Conservation (phyloP, 177 flowering plant genomes). For the Vitis hybrid region DNA sequence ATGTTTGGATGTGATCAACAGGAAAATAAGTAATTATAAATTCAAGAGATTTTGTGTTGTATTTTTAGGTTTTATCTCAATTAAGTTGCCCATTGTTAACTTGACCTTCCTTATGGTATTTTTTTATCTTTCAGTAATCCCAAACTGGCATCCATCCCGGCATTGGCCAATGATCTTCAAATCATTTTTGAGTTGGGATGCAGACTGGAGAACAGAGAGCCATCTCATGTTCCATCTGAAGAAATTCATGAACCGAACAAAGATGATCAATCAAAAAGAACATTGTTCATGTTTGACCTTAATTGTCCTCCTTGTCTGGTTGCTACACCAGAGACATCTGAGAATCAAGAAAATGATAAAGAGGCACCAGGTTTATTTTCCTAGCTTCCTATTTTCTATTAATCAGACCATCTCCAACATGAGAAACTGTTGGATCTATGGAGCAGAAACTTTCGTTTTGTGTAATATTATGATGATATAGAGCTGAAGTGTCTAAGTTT, state of each 20-base stretch:
- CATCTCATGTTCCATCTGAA: conserved; percentile 4
- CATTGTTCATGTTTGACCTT: conserved; percentile 22
- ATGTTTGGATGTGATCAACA: too few species aligned
- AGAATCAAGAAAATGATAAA: conserved; percentile 20
- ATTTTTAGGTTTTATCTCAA: too few species aligned
- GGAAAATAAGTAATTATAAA: too few species aligned
- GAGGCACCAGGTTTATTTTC: conserved; percentile 33
- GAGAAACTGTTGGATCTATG: not conserved
- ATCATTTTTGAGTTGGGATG: conserved; percentile 20
- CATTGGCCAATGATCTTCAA: conserved; percentile 30
- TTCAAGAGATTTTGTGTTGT: too few species aligned
- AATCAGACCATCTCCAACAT: not conserved
- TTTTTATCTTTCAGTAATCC: conserved; percentile 28
- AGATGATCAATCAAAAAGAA: conserved; percentile 14
- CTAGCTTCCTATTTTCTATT: not conserved
- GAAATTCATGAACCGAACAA: conserved; percentile 8
- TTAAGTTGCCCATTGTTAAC: not conserved
- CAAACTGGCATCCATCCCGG: conserved; percentile 34
- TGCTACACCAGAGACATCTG: conserved; percentile 12
- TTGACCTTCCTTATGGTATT: not conserved
- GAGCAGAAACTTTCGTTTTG: not conserved
- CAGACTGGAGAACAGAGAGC: conserved; percentile 12
- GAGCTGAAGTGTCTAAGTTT: not conserved
- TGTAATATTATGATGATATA: not conserved
- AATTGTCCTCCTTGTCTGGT: conserved; percentile 36